phyloP scores from a whole-genome alignment of 768 basidiomycete species.

The Gautieria morchelliformis region DNA sequence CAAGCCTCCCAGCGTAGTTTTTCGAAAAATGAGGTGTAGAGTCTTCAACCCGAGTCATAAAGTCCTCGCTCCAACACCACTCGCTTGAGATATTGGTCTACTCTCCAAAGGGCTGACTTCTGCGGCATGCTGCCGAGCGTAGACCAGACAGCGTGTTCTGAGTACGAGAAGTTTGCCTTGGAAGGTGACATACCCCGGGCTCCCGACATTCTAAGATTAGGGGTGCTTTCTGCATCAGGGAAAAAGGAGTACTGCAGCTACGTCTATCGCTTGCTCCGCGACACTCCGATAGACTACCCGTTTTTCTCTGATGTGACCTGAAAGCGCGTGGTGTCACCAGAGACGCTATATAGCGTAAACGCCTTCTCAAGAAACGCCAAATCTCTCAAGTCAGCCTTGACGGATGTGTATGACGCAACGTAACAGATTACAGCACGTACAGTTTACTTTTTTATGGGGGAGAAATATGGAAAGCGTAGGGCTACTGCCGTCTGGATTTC shows the following conservation, averaged over 20 bases:
- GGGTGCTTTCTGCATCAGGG: background rate
- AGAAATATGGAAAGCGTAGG: too few relatives aligned
- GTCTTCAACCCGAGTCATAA: slow-evolving; percentile 4
- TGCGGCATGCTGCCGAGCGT: slow-evolving; percentile 8
- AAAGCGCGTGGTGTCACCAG: slow-evolving; percentile 9
- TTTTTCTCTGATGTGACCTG: too few relatives aligned
- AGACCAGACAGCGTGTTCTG: slow-evolving; percentile 15
- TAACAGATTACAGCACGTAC: too few relatives aligned
- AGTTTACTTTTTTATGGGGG: too few relatives aligned
- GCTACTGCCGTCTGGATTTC: too few relatives aligned
- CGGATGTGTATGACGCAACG: too few relatives aligned
- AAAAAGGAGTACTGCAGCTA: background rate
- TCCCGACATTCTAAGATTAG: background rate
- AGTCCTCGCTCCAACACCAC: slow-evolving; percentile 19
- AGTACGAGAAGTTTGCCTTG: slow-evolving; percentile 15
- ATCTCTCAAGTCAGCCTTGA: slow-evolving; percentile 9
- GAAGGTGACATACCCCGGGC: background rate
- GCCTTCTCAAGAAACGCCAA: slow-evolving; percentile 6
- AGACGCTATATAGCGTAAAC: slow-evolving; percentile 14
- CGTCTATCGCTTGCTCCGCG: too few relatives aligned
- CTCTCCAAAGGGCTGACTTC: slow-evolving; percentile 16
- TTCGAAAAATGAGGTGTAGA: slow-evolving; percentile 11
- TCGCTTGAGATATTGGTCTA: slow-evolving; percentile 17
- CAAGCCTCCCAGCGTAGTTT: background rate
- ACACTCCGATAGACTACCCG: too few relatives aligned